phyloP scores from a whole-genome alignment of 176 grass and related monocot species.

The Oropetium thomaeum region DNA sequence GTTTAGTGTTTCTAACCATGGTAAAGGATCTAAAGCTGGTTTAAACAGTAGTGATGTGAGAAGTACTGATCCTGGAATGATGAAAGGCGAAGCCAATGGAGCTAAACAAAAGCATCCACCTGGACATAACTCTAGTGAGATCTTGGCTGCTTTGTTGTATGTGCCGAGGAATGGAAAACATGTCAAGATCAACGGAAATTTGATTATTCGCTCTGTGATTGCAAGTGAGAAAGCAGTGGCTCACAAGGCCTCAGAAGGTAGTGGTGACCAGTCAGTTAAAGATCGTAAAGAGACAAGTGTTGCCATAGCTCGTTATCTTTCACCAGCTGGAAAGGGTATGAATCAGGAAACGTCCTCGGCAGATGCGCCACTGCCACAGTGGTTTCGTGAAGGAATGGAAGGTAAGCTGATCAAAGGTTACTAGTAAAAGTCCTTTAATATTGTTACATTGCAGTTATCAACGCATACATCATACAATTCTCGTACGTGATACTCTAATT shows the following conservation, averaged over 20 bases:
- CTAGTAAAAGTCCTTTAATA: constrained; percentile 4
- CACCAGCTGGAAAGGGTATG: constrained; percentile 42
- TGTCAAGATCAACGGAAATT: constrained; percentile 96
- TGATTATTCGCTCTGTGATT: constrained; percentile 96
- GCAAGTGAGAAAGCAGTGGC: constrained; percentile 83
- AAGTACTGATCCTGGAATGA: constrained; percentile 27
- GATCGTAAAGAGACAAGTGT: constrained; percentile 59
- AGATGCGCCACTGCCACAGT: constrained; percentile 78
- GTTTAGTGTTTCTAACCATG: constrained; percentile 50
- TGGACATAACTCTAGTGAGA: constrained; percentile 67
- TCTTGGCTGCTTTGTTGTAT: constrained; percentile 83
- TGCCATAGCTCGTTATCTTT: constrained; percentile 56
- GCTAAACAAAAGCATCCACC: constrained; percentile 27
- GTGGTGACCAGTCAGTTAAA: constrained; percentile 33
- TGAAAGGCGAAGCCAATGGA: background rate
- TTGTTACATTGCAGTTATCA: background rate
- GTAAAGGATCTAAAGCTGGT: constrained; percentile 27
- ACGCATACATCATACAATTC: background rate
- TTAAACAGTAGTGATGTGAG: constrained; percentile 44
- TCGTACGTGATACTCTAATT: background rate
- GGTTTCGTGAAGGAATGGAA: constrained; percentile 99
- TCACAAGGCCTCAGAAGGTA: constrained; percentile 36
- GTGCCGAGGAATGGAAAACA: constrained; percentile 99
- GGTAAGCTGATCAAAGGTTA: constrained; percentile 48
- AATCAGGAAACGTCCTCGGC: constrained; percentile 42